These are phyloP conservation scores for Lipomyces kockii DNA, from an alignment of 805 yeast genomes.

Conservation along the genomic window DNA sequence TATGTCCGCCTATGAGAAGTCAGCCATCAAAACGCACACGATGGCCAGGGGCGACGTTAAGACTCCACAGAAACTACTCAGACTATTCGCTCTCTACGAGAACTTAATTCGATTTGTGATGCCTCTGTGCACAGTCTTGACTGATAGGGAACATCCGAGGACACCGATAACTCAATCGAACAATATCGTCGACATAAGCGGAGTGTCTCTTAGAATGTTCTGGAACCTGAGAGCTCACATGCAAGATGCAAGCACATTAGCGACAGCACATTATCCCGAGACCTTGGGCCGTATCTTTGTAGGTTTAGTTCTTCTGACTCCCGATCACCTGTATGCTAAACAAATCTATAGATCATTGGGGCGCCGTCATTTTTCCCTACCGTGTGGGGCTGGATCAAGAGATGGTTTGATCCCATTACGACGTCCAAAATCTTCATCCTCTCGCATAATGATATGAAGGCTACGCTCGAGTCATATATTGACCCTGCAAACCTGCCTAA, in stretches of 20 bases:
- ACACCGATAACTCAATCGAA: background rate
- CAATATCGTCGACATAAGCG: slow-evolving; percentile 6
- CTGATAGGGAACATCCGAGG: slow-evolving; percentile 4
- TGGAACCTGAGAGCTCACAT: slow-evolving; percentile 8
- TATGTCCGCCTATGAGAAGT: slow-evolving; percentile 4
- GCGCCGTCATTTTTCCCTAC: slow-evolving; percentile 8
- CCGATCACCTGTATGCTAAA: background rate
- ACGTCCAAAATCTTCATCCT: slow-evolving; percentile 6
- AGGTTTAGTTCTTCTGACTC: background rate
- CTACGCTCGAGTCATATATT: background rate
- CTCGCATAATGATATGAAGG: slow-evolving; percentile 3
- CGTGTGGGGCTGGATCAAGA: slow-evolving; percentile 8
- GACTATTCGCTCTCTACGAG: slow-evolving; percentile 3
- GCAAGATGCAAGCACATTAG: slow-evolving; percentile 1
- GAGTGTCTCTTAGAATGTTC: slow-evolving; percentile 2
- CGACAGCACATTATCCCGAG: slow-evolving; percentile 7
- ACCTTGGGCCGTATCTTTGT: background rate
- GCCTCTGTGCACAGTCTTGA: background rate
- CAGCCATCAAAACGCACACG: background rate
- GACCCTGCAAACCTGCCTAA: slow-evolving; percentile 6
- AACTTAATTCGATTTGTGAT: slow-evolving; percentile 3
- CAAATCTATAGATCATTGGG: background rate
- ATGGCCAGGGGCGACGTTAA: background rate
- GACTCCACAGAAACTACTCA: slow-evolving; percentile 2
- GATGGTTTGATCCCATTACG: slow-evolving; percentile 7